Evolutionary conservation across 345 rosid species (phyloP).

Genomic region (Limnanthes douglasii): DNA sequence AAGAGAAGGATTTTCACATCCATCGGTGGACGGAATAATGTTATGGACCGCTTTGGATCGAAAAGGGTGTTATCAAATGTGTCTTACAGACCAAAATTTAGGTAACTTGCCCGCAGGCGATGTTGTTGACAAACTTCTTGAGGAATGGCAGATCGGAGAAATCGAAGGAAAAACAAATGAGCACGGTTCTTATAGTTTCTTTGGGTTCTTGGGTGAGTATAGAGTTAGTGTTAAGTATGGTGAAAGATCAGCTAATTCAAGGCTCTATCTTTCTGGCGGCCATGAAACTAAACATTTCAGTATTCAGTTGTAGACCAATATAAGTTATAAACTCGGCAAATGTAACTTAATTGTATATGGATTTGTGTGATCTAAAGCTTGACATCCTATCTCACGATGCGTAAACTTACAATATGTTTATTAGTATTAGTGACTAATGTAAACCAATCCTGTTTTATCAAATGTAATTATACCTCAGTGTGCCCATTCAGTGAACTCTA

Average conservation of each 20-base stretch:
- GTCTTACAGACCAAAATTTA: constrained; percentile 46
- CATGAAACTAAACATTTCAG: constrained; percentile 52
- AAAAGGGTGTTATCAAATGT: constrained; percentile 73
- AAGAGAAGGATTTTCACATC: constrained; percentile 86
- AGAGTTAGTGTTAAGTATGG: constrained; percentile 15
- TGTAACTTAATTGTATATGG: no score
- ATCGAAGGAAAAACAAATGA: constrained; percentile 25
- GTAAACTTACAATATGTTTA: no score
- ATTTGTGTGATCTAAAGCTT: no score
- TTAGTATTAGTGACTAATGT: no score
- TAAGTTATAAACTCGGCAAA: no score
- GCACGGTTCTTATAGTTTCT: constrained; percentile 47
- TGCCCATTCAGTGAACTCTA: no score
- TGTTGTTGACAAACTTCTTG: constrained; percentile 39
- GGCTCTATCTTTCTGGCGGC: constrained; percentile 27
- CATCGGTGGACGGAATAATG: constrained; percentile 62
- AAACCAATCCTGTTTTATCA: no score
- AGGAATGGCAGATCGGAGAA: constrained; percentile 40
- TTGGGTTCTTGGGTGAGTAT: constrained; percentile 66
- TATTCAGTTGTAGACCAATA: no score
- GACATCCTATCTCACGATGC: no score
- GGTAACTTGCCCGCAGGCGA: constrained; percentile 64
- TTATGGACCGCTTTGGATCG: constrained; percentile 80
- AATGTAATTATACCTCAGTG: no score
- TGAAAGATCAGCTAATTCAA: constrained; percentile 21